phyloP scores from a whole-genome alignment of 495 filamentous ascomycete genomes.

The Neurospora sp. region DNA sequence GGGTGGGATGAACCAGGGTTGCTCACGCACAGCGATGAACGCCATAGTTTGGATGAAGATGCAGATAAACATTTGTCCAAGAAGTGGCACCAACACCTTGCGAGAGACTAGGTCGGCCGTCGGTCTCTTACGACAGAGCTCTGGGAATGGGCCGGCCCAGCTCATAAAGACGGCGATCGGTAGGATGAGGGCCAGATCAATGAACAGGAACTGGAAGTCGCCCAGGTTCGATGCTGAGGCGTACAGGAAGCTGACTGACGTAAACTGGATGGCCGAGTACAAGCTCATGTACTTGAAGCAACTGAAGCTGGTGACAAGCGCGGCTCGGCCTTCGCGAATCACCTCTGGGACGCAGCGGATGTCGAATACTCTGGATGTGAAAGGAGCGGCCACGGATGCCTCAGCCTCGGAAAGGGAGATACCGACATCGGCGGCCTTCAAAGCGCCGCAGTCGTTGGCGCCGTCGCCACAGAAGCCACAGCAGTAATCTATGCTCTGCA shows the following conservation, averaged over 20 bases:
- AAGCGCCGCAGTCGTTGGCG: conserved; percentile 94
- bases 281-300: conserved; percentile 99
- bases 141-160: conserved; percentile 77
- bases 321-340: conserved; percentile 89
- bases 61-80: conserved; percentile 80
- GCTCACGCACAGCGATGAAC: conserved; percentile 59
- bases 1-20: conserved; percentile 83
- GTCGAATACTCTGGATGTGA: conserved; percentile 92
- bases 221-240: conserved; percentile 91
- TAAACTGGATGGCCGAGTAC: conserved; percentile 98
- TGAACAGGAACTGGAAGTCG: conserved; percentile 96
- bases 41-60: conserved; percentile 66
- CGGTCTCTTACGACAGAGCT: conserved; percentile 72
- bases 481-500: conserved; percentile 93
- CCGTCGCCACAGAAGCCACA: conserved; percentile 96
- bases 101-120: conserved; percentile 89
- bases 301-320: conserved; percentile 94
- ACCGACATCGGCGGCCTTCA: conserved; percentile 98
- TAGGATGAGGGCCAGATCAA: conserved; percentile 85
- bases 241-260: conserved; percentile 96
- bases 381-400: conserved; percentile 94
- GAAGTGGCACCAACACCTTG: conserved; percentile 80
- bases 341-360: conserved; percentile 93
- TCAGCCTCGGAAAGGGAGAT: conserved; percentile 97
- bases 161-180: conserved; percentile 99